Evolutionary conservation across 352 stramenopile species (phyloP).

Genomic region (Discostella stelligera): DNA sequence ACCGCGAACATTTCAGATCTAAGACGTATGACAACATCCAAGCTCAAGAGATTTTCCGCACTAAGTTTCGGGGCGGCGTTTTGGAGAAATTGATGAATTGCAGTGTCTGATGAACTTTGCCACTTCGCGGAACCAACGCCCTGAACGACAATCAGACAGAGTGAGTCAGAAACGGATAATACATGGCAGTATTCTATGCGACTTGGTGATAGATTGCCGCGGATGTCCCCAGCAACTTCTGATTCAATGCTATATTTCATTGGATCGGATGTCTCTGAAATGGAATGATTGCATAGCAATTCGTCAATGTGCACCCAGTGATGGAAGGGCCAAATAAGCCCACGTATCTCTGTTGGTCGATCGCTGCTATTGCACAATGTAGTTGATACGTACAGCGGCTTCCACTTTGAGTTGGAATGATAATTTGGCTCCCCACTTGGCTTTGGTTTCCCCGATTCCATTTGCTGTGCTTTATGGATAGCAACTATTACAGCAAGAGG

Average conservation of each 20-base stretch:
- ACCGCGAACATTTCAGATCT: constrained; percentile 19
- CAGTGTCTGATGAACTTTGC: constrained; percentile 18
- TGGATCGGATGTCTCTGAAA: neutral
- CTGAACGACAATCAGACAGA: constrained; percentile 29
- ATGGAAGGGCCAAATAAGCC: constrained; percentile 21
- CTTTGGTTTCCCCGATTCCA: neutral
- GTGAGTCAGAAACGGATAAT: constrained; percentile 15
- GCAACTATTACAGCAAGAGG: constrained; percentile 25
- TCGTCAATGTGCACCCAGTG: constrained; percentile 31
- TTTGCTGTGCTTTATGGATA: constrained; percentile 21
- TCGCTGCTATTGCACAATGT: constrained; percentile 4
- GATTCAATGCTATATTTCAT: constrained; percentile 4
- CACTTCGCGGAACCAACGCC: constrained; percentile 11
- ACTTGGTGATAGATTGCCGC: constrained; percentile 3
- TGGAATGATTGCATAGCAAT: constrained; percentile 11
- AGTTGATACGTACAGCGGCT: constrained; percentile 25
- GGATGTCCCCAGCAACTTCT: neutral
- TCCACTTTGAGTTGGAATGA: constrained; percentile 15
- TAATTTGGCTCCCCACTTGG: constrained; percentile 3
- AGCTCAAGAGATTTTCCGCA: constrained; percentile 30
- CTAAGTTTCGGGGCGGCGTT: constrained; percentile 4
- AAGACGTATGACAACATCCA: constrained; percentile 25
- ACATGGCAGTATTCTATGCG: constrained; percentile 10
- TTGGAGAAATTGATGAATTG: constrained; percentile 23
- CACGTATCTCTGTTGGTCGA: neutral